phyloP scores from a whole-genome alignment of 768 basidiomycete species.

The Clavaria fumosa region DNA sequence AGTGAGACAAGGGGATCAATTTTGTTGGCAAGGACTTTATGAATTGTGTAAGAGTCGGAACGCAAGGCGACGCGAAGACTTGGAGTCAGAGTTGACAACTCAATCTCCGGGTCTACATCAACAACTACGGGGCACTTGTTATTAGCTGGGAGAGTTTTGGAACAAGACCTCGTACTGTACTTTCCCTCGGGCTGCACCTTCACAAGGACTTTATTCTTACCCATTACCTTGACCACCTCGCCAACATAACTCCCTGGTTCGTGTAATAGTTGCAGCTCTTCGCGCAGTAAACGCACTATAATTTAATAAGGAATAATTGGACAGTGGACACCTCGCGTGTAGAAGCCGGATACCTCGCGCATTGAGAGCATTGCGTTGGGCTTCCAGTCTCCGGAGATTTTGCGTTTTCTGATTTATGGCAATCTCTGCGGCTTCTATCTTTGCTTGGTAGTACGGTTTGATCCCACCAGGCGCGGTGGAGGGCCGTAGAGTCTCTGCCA shows the following conservation, averaged over 20 bases:
- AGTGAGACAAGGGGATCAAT: slow-evolving; percentile 95
- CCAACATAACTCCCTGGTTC: slow-evolving; percentile 97
- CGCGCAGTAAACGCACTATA: slow-evolving; percentile 69
- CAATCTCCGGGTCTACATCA: slow-evolving; percentile 81
- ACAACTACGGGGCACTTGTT: slow-evolving; percentile 43
- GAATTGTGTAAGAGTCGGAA: slow-evolving; percentile 91
- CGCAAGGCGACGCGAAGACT: slow-evolving; percentile 89
- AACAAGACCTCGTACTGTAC: slow-evolving; percentile 60
- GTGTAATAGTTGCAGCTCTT: slow-evolving; percentile 84
- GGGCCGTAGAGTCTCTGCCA: slow-evolving; percentile 24
- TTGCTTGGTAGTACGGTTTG: slow-evolving; percentile 88
- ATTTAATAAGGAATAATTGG: slow-evolving; percentile 31
- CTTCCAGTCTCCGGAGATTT: slow-evolving; percentile 88
- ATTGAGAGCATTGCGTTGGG: slow-evolving; percentile 93
- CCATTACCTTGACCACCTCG: slow-evolving; percentile 97
- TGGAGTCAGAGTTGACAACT: slow-evolving; percentile 63
- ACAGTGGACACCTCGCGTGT: not conserved
- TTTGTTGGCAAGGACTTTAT: slow-evolving; percentile 94
- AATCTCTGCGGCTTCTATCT: slow-evolving; percentile 87
- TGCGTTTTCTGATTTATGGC: slow-evolving; percentile 94
- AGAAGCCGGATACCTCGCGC: slow-evolving; percentile 53
- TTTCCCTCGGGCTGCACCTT: slow-evolving; percentile 99
- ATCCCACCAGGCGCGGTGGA: slow-evolving; percentile 45
- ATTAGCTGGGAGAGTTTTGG: not conserved
- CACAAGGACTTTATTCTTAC: slow-evolving; percentile 95